Evolutionary conservation across 1,139 yeast genomes (phyloP).

Genomic region (Lodderomyces jiufengensis): DNA sequence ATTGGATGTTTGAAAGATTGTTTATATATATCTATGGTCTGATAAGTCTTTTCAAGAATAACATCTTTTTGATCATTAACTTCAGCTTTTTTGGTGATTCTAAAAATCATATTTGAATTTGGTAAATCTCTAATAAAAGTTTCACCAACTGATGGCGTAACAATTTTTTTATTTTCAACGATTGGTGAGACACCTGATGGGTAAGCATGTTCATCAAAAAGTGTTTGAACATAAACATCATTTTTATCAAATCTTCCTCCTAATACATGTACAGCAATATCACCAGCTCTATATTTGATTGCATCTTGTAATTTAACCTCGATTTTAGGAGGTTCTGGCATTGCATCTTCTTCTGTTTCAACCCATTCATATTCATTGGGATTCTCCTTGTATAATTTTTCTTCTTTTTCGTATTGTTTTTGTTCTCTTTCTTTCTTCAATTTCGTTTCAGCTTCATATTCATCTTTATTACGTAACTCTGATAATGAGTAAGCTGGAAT

Average conservation of each 20-base stretch:
- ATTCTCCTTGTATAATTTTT: slow-evolving; percentile 49
- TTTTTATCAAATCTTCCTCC: slow-evolving; percentile 47
- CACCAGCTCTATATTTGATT: slow-evolving; percentile 58
- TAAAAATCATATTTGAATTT: slow-evolving; percentile 52
- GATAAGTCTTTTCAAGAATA: slow-evolving; percentile 43
- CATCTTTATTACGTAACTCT: slow-evolving; percentile 43
- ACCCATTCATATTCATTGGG: slow-evolving; percentile 68
- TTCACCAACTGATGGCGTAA: slow-evolving; percentile 45
- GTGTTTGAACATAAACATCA: slow-evolving; percentile 51
- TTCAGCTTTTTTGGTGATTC: slow-evolving; percentile 51
- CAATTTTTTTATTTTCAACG: slow-evolving; percentile 37
- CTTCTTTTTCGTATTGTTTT: slow-evolving; percentile 34
- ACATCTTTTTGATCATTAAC: slow-evolving; percentile 49
- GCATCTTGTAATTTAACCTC: slow-evolving; percentile 52
- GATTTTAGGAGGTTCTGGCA: slow-evolving; percentile 42
- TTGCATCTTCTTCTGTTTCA: slow-evolving; percentile 47
- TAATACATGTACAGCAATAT: slow-evolving; percentile 49
- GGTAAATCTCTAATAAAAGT: slow-evolving; percentile 68
- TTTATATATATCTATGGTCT: slow-evolving; percentile 52
- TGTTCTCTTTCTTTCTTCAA: slow-evolving; percentile 35
- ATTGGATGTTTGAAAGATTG: slow-evolving; percentile 46
- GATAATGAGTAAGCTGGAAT: slow-evolving; percentile 58
- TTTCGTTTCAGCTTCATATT: slow-evolving; percentile 26
- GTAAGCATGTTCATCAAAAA: slow-evolving; percentile 60
- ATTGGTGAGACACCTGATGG: slow-evolving; percentile 57